Evolutionary conservation across 495 filamentous ascomycete species (phyloP).

Genomic region (Cudoniella acicularis): DNA sequence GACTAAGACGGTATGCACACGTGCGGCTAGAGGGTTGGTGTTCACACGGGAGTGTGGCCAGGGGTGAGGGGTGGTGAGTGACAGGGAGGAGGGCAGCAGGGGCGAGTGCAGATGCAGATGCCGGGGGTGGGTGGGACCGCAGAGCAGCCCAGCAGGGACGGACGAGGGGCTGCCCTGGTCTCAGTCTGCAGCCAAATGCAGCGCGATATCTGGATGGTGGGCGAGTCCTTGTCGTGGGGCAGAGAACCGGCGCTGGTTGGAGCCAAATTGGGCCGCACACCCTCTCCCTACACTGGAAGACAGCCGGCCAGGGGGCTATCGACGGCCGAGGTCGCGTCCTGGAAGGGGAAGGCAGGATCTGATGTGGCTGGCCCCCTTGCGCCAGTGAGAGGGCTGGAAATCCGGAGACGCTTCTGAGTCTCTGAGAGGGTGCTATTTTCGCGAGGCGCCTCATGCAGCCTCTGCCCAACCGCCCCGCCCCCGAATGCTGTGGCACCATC

Average conservation of each 20-base stretch:
- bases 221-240: background rate
- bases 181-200: background rate
- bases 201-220: background rate
- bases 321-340: background rate
- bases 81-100: background rate
- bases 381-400: background rate
- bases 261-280: background rate
- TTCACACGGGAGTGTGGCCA: background rate
- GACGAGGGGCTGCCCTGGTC: background rate
- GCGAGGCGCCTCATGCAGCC: constrained; percentile 24
- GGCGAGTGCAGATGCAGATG: background rate
- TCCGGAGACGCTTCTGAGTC: background rate
- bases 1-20: constrained; percentile 14
- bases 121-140: background rate
- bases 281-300: background rate
- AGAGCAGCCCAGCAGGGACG: background rate
- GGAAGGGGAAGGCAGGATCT: background rate
- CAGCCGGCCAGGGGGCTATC: background rate
- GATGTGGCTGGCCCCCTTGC: background rate
- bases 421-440: constrained; percentile 6
- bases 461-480: constrained; percentile 23
- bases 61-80: background rate
- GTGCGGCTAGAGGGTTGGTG: constrained; percentile 18
- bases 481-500: background rate
- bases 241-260: background rate